These are phyloP conservation scores for Bisporella sp. DNA, from an alignment of 2,329 filamentous ascomycete genomes.

Conservation along the genomic window DNA sequence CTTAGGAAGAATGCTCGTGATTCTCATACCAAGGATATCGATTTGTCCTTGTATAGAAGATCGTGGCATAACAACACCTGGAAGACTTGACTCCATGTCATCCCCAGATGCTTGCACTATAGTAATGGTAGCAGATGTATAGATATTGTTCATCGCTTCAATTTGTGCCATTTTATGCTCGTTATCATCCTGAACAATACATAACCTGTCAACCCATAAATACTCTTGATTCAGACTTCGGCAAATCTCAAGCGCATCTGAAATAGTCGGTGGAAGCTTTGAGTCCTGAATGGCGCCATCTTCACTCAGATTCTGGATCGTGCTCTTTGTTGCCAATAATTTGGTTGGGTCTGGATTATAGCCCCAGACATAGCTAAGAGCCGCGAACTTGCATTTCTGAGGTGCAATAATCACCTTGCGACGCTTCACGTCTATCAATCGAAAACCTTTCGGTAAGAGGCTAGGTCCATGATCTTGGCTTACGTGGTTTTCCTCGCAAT, in stretches of 20 bases:
- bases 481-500: neutral
- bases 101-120: neutral
- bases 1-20: neutral
- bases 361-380: constrained; percentile 5
- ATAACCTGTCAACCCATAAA: constrained; percentile 1
- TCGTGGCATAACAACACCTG: neutral
- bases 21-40: neutral
- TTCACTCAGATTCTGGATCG: neutral
- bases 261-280: neutral
- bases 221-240: neutral
- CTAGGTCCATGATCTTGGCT: neutral
- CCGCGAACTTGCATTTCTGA: neutral
- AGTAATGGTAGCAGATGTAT: neutral
- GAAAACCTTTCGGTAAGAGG: neutral
- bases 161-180: neutral
- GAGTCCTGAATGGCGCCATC: neutral
- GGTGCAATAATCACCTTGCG: neutral
- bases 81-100: neutral
- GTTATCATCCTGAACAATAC: neutral
- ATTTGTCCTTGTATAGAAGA: neutral
- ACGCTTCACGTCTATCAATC: neutral
- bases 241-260: neutral
- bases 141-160: neutral
- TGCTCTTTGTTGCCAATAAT: neutral
- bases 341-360: neutral